Evolutionary conservation across 164 flowering plant species (phyloP).

Genomic region (Vitis rupestris): DNA sequence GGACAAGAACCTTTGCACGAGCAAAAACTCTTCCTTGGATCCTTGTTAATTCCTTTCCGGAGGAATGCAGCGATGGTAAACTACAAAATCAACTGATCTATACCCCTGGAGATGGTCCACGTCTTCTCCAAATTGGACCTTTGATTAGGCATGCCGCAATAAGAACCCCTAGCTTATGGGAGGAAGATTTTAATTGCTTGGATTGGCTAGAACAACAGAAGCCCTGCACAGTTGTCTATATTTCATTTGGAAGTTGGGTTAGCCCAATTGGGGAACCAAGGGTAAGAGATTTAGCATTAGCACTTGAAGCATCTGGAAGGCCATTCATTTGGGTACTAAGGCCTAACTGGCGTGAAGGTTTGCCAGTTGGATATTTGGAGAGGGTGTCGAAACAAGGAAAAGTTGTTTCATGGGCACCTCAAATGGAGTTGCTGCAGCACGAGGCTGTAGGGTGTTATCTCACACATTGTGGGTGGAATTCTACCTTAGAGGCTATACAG

Average conservation of each 20-base stretch:
- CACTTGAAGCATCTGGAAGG: conserved; percentile 40
- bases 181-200: conserved; percentile 67
- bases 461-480: conserved; percentile 93
- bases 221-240: conserved; percentile 50
- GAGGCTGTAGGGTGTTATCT: conserved; percentile 59
- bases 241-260: conserved; percentile 88
- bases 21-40: conserved; percentile 45
- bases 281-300: conserved; percentile 42
- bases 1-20: conserved; percentile 54
- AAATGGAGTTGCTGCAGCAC: conserved; percentile 54
- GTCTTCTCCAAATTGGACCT: conserved; percentile 43
- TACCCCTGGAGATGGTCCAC: conserved; percentile 3
- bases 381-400: conserved; percentile 41
- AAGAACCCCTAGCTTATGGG: conserved; percentile 53
- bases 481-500: conserved; percentile 70
- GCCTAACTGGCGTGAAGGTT: conserved; percentile 45
- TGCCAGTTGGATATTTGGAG: conserved; percentile 45
- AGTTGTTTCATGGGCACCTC: conserved; percentile 83
- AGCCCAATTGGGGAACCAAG: conserved; percentile 53
- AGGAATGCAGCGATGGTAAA: conserved; percentile 15
- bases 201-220: conserved; percentile 61
- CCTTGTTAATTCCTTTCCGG: conserved; percentile 55
- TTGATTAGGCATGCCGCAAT: conserved; percentile 21
- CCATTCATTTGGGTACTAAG: conserved; percentile 77
- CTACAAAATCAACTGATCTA: not conserved